Base-by-base conservation (phyloP, 75 land plant genomes). In the Chamaecyparis obtusa region DNA sequence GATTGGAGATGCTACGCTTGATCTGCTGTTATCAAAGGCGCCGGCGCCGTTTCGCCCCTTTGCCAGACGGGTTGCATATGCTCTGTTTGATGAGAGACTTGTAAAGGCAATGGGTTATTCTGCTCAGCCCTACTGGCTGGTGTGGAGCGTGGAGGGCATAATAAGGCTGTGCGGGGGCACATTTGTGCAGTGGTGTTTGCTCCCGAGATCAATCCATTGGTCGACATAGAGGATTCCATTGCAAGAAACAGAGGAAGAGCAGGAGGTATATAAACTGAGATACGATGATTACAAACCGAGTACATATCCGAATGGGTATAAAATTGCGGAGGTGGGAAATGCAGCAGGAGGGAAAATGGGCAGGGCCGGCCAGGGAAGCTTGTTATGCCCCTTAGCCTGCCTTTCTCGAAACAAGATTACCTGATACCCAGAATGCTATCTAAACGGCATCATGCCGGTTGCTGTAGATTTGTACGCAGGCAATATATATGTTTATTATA, bases 81-180 rank as follows among this genome's bases (percentile, higher is more conserved):
- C 84, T 32, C 54, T 88, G 43, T 43, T 90, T 2, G 90, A 90
- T 27, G 91, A 88, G 32, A 55, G 87, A 16, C 48, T 13, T 51
- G n/a, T 60, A 49, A 44, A 49, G 27, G 90, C 76, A 2, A 56
- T 90, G 39, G 87, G 90, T 9, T 90, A 80, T 41, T 87, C 90
- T 21, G 36, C 56, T 37, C 91, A 85, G 71, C 85, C 90, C 16
- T 36, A 41, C 35, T 87, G 90, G 88, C 56, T 89, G 21, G n/a
- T 30, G 30, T 39, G 72, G 21, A 48, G 82, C 7, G 84, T 64
- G 17, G 51, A 35, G 10, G 14, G 24, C 80, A 9, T 46, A 0
- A 16, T 75, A 9, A 15, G 15, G 19, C 2, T 60, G 2, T 44
- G 24, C n/a, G 49, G 24, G 9, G 72, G 78, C 32, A 46, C 27